phyloP scores from a whole-genome alignment of 352 stramenopile genomes.

The Pythium biforme region DNA sequence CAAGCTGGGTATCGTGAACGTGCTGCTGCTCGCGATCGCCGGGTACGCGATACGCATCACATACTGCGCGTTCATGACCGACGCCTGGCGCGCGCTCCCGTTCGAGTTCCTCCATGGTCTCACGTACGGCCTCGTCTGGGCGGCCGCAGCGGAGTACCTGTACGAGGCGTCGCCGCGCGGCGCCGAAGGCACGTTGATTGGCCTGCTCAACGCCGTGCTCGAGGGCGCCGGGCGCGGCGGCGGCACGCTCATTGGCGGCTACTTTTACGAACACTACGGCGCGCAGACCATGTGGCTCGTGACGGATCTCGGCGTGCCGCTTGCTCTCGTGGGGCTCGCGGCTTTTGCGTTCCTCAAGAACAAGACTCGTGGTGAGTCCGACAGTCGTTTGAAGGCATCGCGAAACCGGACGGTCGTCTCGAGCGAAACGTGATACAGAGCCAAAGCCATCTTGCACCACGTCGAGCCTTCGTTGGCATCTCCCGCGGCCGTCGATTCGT shows the following conservation, averaged over 20 bases:
- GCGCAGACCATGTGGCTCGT: constrained; percentile 66
- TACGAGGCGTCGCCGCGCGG: constrained; percentile 59
- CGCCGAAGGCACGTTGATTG: constrained; percentile 70
- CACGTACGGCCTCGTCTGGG: constrained; percentile 73
- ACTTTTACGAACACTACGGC: constrained; percentile 72
- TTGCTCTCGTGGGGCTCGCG: constrained; percentile 49
- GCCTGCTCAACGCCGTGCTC: constrained; percentile 71
- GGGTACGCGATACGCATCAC: constrained; percentile 68
- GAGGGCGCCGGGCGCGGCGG: constrained; percentile 61
- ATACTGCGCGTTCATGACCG: constrained; percentile 75
- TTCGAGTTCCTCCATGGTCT: constrained; percentile 78
- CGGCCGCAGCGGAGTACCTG: constrained; percentile 72
- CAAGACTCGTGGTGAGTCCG: no score
- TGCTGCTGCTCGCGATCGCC: constrained; percentile 64
- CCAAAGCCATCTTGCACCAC: no score
- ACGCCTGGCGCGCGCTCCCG: constrained; percentile 72
- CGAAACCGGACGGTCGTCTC: no score
- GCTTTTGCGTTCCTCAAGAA: constrained; percentile 64
- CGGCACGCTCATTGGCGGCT: constrained; percentile 69
- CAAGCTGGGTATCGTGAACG: constrained; percentile 62
- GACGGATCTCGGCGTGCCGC: constrained; percentile 60
- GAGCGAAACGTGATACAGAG: no score
- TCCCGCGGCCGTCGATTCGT: no score
- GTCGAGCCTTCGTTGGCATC: no score
- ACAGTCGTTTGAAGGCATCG: no score